phyloP scores from a whole-genome alignment of 495 filamentous ascomycete genomes.

The Penicillium arizonense region DNA sequence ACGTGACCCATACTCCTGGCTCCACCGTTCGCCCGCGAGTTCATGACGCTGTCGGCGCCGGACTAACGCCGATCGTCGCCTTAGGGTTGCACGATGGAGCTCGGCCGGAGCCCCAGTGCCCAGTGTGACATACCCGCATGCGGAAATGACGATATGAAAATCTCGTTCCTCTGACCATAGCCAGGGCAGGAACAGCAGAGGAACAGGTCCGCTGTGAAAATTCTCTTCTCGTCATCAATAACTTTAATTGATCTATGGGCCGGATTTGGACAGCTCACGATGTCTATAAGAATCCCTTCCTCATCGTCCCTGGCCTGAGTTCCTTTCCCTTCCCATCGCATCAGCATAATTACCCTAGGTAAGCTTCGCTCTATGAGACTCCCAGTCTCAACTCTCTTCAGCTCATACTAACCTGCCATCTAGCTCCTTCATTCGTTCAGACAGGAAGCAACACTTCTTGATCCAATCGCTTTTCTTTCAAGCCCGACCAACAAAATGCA shows the following conservation, averaged over 20 bases:
- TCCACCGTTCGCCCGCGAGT: neutral
- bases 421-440: constrained; percentile 25
- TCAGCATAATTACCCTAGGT: constrained; percentile 10
- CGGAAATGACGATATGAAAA: constrained; percentile 17
- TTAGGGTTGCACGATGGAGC: constrained; percentile 5
- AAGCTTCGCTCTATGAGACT: neutral
- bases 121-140: constrained; percentile 30
- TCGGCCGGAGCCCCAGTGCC: constrained; percentile 1
- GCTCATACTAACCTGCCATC: neutral
- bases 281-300: constrained; percentile 25
- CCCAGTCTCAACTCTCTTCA: neutral
- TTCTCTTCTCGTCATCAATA: constrained; percentile 20
- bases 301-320: neutral
- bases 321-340: constrained; percentile 9
- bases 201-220: constrained; percentile 1
- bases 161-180: constrained; percentile 8
- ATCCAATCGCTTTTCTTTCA: constrained; percentile 19
- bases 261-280: constrained; percentile 19
- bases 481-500: constrained; percentile 19
- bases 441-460: constrained; percentile 16
- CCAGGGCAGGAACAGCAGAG: constrained; percentile 14
- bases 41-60: neutral
- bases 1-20: constrained; percentile 13
- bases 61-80: neutral
- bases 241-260: constrained; percentile 7